Evolutionary conservation across 179 eudicot genomes (phyloP).

Genomic region (Spinacia oleracea): DNA sequence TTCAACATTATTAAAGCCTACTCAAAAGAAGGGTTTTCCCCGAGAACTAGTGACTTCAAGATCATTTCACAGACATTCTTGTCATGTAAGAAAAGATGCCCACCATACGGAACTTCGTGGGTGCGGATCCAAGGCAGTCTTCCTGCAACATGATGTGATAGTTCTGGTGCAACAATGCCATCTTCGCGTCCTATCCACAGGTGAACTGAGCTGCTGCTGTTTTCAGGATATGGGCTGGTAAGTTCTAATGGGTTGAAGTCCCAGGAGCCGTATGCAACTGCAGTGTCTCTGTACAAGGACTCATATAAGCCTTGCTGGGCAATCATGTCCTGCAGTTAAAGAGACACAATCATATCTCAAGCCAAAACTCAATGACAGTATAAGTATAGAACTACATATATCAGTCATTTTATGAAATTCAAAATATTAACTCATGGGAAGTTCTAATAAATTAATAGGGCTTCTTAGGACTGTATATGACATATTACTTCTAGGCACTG

Average conservation of each 20-base stretch:
- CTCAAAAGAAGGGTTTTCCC: constrained; percentile 28
- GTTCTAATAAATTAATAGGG: not conserved
- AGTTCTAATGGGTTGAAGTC: constrained; percentile 54
- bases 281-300: constrained; percentile 39
- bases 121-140: constrained; percentile 49
- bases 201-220: constrained; percentile 32
- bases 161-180: constrained; percentile 36
- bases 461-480: not conserved
- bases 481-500: not conserved
- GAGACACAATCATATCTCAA: not conserved
- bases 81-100: constrained; percentile 55
- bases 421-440: no score
- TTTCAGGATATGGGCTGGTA: constrained; percentile 36
- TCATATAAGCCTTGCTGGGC: constrained; percentile 47
- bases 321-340: constrained; percentile 44
- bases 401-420: not conserved
- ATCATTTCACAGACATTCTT: constrained; percentile 35
- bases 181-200: constrained; percentile 58
- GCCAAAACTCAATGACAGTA: not conserved
- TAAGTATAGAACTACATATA: no score
- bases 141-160: constrained; percentile 34
- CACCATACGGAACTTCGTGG: constrained; percentile 58
- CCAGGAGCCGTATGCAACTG: constrained; percentile 40
- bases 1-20: not conserved
- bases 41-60: constrained; percentile 39